Evolutionary conservation across 805 yeast genomes (phyloP).

Genomic region (Maudiozyma pseudohumilis): DNA sequence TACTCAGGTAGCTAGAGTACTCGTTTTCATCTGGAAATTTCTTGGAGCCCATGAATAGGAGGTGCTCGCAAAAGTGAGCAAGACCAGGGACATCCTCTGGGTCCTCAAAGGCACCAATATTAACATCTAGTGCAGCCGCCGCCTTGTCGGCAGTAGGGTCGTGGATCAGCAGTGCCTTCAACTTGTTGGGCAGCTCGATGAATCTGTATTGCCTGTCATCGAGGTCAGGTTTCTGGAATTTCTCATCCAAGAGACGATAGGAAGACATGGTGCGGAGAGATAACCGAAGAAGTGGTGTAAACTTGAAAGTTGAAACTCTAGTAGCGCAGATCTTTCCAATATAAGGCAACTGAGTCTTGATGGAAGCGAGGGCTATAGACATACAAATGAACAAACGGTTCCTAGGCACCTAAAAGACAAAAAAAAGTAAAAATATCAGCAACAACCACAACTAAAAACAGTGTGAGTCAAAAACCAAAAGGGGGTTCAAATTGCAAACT

Average conservation of each 20-base stretch:
- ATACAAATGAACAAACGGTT: no score
- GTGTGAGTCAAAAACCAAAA: no score
- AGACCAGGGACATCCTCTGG: conserved; percentile 55
- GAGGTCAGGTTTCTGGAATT: conserved; percentile 33
- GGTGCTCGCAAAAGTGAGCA: conserved; percentile 71
- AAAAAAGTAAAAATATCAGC: no score
- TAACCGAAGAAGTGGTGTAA: no score
- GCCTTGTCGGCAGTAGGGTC: conserved; percentile 65
- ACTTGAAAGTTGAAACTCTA: no score
- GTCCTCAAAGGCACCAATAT: conserved; percentile 69
- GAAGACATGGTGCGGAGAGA: conserved; percentile 2
- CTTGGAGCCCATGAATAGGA: conserved; percentile 70
- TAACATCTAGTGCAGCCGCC: conserved; percentile 72
- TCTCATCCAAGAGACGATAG: neutral
- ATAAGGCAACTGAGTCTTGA: no score
- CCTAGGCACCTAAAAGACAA: no score
- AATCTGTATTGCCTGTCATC: conserved; percentile 74
- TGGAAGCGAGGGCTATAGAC: no score
- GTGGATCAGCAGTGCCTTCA: conserved; percentile 53
- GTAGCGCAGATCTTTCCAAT: no score
- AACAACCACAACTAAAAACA: no score
- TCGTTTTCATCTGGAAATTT: conserved; percentile 75
- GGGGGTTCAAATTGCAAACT: no score
- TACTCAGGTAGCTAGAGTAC: conserved; percentile 62
- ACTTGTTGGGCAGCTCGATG: conserved; percentile 46